Base-by-base conservation (phyloP, 2,329 filamentous ascomycete species). In the Sphaceloma murrayae region DNA sequence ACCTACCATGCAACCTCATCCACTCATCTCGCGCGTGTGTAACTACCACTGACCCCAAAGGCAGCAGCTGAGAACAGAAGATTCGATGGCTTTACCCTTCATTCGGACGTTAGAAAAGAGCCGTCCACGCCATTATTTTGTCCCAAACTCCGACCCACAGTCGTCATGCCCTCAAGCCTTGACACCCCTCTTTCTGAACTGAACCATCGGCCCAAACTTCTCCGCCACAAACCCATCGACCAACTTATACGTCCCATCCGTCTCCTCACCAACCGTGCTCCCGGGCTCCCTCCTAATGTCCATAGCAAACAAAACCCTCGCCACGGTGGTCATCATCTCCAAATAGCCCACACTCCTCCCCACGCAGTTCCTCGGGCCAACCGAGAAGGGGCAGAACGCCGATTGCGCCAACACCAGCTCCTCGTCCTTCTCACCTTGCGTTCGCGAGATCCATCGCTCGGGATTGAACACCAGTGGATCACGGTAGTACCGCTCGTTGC, bases 341-440 rank as follows among this genome's bases (percentile, higher is more conserved):
- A 61, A 53, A 48, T 62, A 50, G 2, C 63, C 64, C 11, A 66
- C 52, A 3, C 52, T 55, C 31, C 59, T 58, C 30, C 64, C 63
- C 39, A 66, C 62, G 49, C 64, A 66, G 29, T 53, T 55, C 30
- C 56, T 58, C 2, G 55, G 50, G 4, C 61, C 62, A 5, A 51
- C 51, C 2, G 51, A 54, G 45, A 64, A 65, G 1, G 62, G 62
- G 2, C 53, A 54, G 49, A 60, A 64, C 2, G 60, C 60, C 3
- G 42, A 34, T 13, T 45, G 42, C 4, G 42, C 42, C 8, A 45
- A n/a, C 11, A 26, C 31, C 8, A 34, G 9, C 2, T 30, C 30
- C 13, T 33, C 30, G 16, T 50, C 48, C 34, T 55, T 56, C 16
- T 62, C 50, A 48, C 58, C 58, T 39, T 63, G 51, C 19, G 10